A percentile compares a stretch with the other conserved stretches of the same genome.
phyloP scores from a whole-genome alignment of 2,329 filamentous ascomycete genomes.

The Fusarium sp. region DNA sequence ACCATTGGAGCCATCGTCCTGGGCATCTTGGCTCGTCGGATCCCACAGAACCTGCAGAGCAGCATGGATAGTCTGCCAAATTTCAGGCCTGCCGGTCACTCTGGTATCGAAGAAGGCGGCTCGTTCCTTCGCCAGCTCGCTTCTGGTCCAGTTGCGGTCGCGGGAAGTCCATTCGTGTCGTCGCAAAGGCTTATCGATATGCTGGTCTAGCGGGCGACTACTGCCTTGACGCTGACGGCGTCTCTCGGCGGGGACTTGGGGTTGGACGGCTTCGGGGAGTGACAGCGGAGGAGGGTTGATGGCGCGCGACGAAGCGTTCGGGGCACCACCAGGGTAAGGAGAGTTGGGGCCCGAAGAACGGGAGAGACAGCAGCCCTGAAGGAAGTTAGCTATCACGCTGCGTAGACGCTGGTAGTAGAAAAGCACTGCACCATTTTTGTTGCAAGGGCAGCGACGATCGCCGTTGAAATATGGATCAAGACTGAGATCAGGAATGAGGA shows the following conservation, averaged over 20 bases:
- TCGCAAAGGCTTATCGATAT: conserved; percentile 77
- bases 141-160: conserved; percentile 76
- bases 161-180: conserved; percentile 75
- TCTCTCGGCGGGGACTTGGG: conserved; percentile 43
- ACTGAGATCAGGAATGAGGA: conserved; percentile 31
- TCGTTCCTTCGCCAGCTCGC: conserved; percentile 76
- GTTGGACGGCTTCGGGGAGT: conserved; percentile 48
- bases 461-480: conserved; percentile 28
- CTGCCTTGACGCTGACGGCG: conserved; percentile 52
- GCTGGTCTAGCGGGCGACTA: conserved; percentile 65
- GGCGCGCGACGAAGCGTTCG: conserved; percentile 65
- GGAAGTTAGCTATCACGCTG: conserved; percentile 33
- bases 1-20: conserved; percentile 55
- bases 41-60: conserved; percentile 77
- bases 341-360: conserved; percentile 64
- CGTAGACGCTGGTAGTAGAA: neutral
- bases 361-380: conserved; percentile 69
- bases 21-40: conserved; percentile 57
- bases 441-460: conserved; percentile 20
- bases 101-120: conserved; percentile 91
- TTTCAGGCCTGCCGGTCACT: conserved; percentile 79
- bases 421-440: conserved; percentile 40
- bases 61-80: conserved; percentile 81
- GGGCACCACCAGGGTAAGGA: conserved; percentile 64
- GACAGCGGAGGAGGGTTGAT: conserved; percentile 61